These are phyloP conservation scores for Oidium heveae DNA, from an alignment of 2,329 filamentous ascomycete species.

Conservation along the genomic window DNA sequence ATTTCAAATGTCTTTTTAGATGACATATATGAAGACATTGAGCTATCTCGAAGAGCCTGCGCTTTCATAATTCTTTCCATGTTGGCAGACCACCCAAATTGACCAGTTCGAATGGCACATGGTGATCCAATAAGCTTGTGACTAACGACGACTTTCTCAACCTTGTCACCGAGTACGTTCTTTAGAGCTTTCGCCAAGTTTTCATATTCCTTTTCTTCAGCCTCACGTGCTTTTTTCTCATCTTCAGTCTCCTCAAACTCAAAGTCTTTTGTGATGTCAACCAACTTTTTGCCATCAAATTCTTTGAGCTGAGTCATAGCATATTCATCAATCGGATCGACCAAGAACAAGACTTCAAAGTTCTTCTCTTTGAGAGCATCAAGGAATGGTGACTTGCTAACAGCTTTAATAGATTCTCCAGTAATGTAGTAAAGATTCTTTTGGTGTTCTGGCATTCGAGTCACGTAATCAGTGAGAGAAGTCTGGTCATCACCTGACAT, in stretches of 20 bases:
- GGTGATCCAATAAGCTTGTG: constrained; percentile 90
- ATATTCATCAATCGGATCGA: constrained; percentile 56
- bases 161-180: constrained; percentile 97
- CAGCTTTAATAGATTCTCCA: constrained; percentile 96
- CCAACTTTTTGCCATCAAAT: constrained; percentile 99
- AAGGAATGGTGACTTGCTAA: constrained; percentile 94
- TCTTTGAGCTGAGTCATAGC: constrained; percentile 41
- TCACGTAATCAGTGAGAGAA: constrained; percentile 90
- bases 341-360: constrained; percentile 94
- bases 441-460: constrained; percentile 99
- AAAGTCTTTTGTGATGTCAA: constrained; percentile 99
- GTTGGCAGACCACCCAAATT: constrained; percentile 99
- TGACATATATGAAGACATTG: constrained; percentile 99
- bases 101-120: constrained; percentile 96
- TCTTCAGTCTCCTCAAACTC: constrained; percentile 99
- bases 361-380: constrained; percentile 96
- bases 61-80: constrained; percentile 99
- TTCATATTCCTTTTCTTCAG: constrained; percentile 97
- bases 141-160: constrained; percentile 98
- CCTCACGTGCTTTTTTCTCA: constrained; percentile 90
- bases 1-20: constrained; percentile 99
- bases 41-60: constrained; percentile 97
- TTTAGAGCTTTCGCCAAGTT: constrained; percentile 85
- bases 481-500: constrained; percentile 93
- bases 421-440: constrained; percentile 99